Percentiles rank a stretch among this genome's conserved stretches.
These are phyloP conservation scores for Hemileccinum rubropunctum DNA, from an alignment of 768 basidiomycete genomes.

Conservation along the genomic window DNA sequence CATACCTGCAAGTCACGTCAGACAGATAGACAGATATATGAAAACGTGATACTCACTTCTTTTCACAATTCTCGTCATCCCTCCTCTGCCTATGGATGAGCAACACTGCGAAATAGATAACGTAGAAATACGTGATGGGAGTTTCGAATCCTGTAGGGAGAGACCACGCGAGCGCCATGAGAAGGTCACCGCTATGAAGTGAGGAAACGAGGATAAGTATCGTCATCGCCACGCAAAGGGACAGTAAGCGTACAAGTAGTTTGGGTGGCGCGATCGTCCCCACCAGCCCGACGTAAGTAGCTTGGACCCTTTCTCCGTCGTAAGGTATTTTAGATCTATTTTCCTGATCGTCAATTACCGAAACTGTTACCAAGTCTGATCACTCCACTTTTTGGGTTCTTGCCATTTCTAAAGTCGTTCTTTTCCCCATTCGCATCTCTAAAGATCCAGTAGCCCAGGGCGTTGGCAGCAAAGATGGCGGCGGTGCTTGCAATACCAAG, in stretches of 20 bases:
- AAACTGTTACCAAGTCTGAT: not conserved
- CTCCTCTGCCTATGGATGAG: constrained; percentile 87
- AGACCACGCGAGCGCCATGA: constrained; percentile 93
- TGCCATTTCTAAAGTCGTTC: constrained; percentile 91
- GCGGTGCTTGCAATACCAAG: constrained; percentile 58
- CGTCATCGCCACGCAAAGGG: not conserved
- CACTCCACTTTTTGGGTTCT: constrained; percentile 84
- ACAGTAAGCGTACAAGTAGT: constrained; percentile 62
- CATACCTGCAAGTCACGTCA: constrained; percentile 55
- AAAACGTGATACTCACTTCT: constrained; percentile 61
- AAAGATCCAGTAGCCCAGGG: constrained; percentile 89
- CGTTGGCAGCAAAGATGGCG: constrained; percentile 61
- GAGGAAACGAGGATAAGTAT: not conserved
- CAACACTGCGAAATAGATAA: constrained; percentile 82
- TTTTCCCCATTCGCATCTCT: constrained; percentile 87
- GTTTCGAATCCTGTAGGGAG: constrained; percentile 89
- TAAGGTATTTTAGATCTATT: constrained; percentile 72
- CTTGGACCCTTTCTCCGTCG: constrained; percentile 84
- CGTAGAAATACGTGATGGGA: constrained; percentile 95
- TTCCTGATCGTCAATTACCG: constrained; percentile 1
- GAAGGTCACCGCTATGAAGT: constrained; percentile 64
- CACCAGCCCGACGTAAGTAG: constrained; percentile 97
- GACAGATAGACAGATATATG: not conserved
- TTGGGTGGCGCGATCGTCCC: constrained; percentile 91
- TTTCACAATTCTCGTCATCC: constrained; percentile 88